These are phyloP conservation scores for Pholiota microspora DNA, from an alignment of 768 basidiomycete species.

Conservation along the genomic window DNA sequence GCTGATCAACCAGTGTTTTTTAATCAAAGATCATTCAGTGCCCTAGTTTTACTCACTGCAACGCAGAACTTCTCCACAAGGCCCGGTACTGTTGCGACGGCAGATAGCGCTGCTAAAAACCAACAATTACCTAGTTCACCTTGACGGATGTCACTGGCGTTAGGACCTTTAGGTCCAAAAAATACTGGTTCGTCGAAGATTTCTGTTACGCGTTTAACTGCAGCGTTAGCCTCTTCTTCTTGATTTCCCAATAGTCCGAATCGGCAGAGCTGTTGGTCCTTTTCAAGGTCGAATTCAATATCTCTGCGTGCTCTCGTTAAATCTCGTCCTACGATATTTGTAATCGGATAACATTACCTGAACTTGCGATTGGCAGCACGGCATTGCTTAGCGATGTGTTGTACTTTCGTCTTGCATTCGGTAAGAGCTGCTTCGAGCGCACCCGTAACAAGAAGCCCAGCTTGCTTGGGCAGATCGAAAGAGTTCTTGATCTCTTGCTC, in stretches of 20 bases:
- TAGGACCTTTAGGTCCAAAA: slow-evolving; percentile 6
- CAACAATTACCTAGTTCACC: slow-evolving; percentile 53
- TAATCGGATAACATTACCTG: slow-evolving; percentile 28
- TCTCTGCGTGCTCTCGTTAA: slow-evolving; percentile 4
- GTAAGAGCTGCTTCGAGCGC: slow-evolving; percentile 49
- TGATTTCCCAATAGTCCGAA: neutral
- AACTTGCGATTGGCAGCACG: slow-evolving; percentile 46
- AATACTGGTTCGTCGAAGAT: slow-evolving; percentile 6
- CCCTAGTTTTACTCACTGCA: slow-evolving; percentile 21
- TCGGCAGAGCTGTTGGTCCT: neutral
- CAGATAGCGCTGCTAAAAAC: slow-evolving; percentile 51
- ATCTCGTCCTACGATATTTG: neutral
- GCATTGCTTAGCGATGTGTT: slow-evolving; percentile 44
- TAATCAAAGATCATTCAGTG: neutral
- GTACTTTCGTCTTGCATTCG: slow-evolving; percentile 44
- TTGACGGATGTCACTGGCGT: slow-evolving; percentile 25
- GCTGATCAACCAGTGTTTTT: slow-evolving; percentile 23
- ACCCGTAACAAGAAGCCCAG: slow-evolving; percentile 44
- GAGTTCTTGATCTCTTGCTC: slow-evolving; percentile 11
- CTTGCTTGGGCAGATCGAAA: slow-evolving; percentile 28
- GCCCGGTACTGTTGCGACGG: slow-evolving; percentile 40
- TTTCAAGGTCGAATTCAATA: slow-evolving; percentile 7
- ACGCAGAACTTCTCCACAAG: slow-evolving; percentile 51
- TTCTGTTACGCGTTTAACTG: slow-evolving; percentile 5
- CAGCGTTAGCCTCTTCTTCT: neutral